Evolutionary conservation across 495 filamentous ascomycete species (phyloP).

Genomic region (Daldinia concentrica): DNA sequence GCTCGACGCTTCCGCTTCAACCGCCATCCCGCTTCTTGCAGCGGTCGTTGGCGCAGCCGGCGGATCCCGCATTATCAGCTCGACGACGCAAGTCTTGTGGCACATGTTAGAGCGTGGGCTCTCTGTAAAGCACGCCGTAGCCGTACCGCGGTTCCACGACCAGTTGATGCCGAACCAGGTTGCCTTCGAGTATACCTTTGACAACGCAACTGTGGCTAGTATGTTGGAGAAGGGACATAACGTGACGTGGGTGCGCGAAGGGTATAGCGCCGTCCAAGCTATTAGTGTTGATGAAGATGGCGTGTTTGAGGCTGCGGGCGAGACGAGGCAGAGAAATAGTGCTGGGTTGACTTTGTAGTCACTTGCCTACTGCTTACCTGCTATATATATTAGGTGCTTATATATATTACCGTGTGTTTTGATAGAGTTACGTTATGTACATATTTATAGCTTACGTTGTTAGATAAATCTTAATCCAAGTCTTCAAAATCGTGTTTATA

Average conservation of each 20-base stretch:
- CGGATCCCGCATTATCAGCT: conserved; percentile 81
- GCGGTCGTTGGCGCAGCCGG: conserved; percentile 75
- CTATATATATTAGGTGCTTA: not conserved
- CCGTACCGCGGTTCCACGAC: conserved; percentile 76
- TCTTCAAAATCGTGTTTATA: not conserved
- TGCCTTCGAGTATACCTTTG: conserved; percentile 72
- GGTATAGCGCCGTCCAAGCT: conserved; percentile 71
- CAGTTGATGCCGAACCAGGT: conserved; percentile 75
- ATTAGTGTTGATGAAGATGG: conserved; percentile 66
- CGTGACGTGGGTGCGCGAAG: conserved; percentile 71
- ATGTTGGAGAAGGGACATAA: conserved; percentile 73
- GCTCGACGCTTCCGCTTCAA: conserved; percentile 45
- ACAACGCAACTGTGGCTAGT: conserved; percentile 70
- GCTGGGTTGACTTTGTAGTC: conserved; percentile 63
- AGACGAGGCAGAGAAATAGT: conserved; percentile 73
- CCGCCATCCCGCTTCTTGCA: conserved; percentile 41
- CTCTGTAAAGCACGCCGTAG: conserved; percentile 64
- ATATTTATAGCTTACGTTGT: not conserved
- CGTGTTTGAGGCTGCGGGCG: conserved; percentile 53
- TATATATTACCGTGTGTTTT: not conserved
- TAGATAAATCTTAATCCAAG: not conserved
- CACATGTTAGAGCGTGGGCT: conserved; percentile 71
- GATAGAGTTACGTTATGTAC: not conserved
- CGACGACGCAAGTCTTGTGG: conserved; percentile 76
- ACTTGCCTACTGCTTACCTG: not conserved